Conservation (phyloP, 805 yeast species). For the Huiozyma sinensis region DNA sequence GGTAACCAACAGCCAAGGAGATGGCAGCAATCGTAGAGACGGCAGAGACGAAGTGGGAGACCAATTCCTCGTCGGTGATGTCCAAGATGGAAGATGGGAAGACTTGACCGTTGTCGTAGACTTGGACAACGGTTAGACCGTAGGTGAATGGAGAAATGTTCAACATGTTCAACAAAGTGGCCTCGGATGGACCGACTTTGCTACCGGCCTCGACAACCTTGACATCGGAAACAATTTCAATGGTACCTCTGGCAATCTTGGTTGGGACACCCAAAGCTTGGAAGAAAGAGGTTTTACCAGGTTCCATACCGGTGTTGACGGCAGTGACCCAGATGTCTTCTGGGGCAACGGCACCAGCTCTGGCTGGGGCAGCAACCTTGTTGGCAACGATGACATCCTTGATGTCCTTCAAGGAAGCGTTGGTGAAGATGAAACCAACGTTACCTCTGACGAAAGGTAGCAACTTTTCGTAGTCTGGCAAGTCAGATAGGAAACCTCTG, state of each 20-base stretch:
- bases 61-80: conserved; percentile 95
- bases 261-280: conserved; percentile 99
- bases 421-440: conserved; percentile 99
- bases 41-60: conserved; percentile 85
- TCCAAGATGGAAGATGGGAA: conserved; percentile 96
- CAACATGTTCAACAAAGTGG: conserved; percentile 96
- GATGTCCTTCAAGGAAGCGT: conserved; percentile 81
- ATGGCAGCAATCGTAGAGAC: conserved; percentile 87
- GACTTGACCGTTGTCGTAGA: conserved; percentile 96
- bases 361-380: conserved; percentile 99
- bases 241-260: conserved; percentile 99
- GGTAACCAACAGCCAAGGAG: conserved; percentile 97
- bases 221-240: conserved; percentile 96
- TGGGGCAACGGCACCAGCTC: conserved; percentile 99
- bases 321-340: conserved; percentile 96
- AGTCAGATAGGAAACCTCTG: conserved; percentile 87
- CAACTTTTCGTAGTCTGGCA: conserved; percentile 92
- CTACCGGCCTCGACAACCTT: conserved; percentile 79
- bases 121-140: conserved; percentile 95
- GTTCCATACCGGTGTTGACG: conserved; percentile 99
- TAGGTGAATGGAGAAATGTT: conserved; percentile 99
- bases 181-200: conserved; percentile 99
- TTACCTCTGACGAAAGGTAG: conserved; percentile 95
- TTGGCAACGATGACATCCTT: conserved; percentile 81
- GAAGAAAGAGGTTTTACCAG: conserved; percentile 99